phyloP scores from a whole-genome alignment of 202 grass and related monocot genomes.

The Setaria viridis region DNA sequence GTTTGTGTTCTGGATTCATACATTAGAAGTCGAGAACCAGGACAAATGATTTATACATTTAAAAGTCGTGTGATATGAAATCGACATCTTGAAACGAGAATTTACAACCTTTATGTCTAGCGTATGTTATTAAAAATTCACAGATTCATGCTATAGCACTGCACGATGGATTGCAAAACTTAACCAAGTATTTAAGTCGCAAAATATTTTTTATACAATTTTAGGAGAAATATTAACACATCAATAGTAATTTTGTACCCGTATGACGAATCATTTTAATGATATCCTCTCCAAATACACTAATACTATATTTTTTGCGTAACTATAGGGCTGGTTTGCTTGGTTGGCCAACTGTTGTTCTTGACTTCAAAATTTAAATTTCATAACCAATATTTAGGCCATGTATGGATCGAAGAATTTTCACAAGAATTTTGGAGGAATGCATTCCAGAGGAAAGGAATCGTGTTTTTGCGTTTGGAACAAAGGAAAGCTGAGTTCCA shows the following conservation, averaged over 20 bases:
- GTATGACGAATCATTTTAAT: too few relatives aligned
- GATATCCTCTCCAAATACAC: neutral
- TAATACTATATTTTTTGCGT: neutral
- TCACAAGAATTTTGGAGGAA: neutral
- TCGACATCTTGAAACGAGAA: neutral
- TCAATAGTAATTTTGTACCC: neutral
- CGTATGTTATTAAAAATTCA: neutral
- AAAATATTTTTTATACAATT: neutral
- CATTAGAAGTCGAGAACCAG: too few relatives aligned
- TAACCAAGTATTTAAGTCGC: neutral
- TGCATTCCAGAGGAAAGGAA: neutral
- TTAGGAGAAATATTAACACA: neutral
- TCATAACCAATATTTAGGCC: too few relatives aligned
- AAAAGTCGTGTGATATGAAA: neutral
- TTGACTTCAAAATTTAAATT: neutral
- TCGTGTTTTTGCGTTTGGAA: neutral
- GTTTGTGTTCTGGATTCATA: neutral
- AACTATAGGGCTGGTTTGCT: neutral
- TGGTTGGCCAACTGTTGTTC: neutral
- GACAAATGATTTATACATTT: neutral
- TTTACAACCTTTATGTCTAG: neutral
- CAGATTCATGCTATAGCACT: neutral
- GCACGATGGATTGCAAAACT: neutral
- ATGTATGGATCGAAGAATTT: too few relatives aligned
- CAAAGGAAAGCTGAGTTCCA: neutral